These are phyloP conservation scores for Boletus pseudopeckii DNA, from an alignment of 768 basidiomycete species.

Conservation along the genomic window DNA sequence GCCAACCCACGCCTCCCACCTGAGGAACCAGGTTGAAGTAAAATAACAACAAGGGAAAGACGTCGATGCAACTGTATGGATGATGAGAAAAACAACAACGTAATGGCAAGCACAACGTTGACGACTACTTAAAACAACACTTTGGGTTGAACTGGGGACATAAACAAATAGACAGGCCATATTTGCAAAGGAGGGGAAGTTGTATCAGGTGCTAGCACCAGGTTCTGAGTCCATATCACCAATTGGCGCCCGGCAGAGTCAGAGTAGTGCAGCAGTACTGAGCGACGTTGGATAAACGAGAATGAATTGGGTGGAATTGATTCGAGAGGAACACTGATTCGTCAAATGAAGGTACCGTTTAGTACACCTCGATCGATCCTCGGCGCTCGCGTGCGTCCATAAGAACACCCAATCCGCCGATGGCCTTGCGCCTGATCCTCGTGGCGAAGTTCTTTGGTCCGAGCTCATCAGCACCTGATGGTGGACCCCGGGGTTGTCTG, in stretches of 20 bases:
- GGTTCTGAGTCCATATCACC: slow-evolving; percentile 19
- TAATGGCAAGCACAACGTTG: slow-evolving; percentile 27
- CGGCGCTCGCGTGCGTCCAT: slow-evolving; percentile 80
- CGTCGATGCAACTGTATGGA: slow-evolving; percentile 13
- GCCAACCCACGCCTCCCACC: slow-evolving; percentile 13
- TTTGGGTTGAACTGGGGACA: slow-evolving; percentile 19
- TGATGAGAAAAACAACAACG: slow-evolving; percentile 16
- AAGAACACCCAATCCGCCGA: slow-evolving; percentile 74
- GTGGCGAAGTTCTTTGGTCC: slow-evolving; percentile 87
- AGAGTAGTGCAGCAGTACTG: slow-evolving; percentile 14
- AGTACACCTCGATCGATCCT: slow-evolving; percentile 70
- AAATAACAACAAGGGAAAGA: slow-evolving; percentile 19
- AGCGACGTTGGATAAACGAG: slow-evolving; percentile 5
- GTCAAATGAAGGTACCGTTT: slow-evolving; percentile 26
- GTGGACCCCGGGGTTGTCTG: slow-evolving; percentile 86
- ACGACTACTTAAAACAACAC: slow-evolving; percentile 28
- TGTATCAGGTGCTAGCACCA: slow-evolving; percentile 26
- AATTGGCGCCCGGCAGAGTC: slow-evolving; percentile 5
- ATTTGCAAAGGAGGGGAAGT: slow-evolving; percentile 26
- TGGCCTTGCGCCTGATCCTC: slow-evolving; percentile 79
- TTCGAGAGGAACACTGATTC: slow-evolving; percentile 11
- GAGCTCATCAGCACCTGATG: slow-evolving; percentile 81
- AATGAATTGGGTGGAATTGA: slow-evolving; percentile 22
- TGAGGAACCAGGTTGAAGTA: slow-evolving; percentile 15
- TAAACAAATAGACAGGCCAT: slow-evolving; percentile 20